These are phyloP conservation scores for Saturnispora galanensis DNA, from an alignment of 805 yeast genomes.

Conservation along the genomic window DNA sequence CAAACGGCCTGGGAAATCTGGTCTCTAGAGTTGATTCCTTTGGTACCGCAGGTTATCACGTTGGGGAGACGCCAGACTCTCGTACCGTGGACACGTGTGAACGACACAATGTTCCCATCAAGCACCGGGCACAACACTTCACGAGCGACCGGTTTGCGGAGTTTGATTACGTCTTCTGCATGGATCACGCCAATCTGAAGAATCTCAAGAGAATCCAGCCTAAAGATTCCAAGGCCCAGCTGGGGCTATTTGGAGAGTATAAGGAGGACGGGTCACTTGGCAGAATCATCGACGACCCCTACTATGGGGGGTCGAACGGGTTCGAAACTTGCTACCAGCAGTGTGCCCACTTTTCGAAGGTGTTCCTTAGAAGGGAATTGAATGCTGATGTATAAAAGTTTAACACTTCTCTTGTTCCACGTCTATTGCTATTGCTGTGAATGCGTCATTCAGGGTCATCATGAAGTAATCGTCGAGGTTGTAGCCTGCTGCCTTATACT, in stretches of 20 bases:
- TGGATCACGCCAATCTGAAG: constrained; percentile 54
- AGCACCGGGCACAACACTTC: constrained; percentile 69
- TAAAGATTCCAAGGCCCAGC: constrained; percentile 34
- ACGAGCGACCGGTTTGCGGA: constrained; percentile 37
- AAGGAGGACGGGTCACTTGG: constrained; percentile 40
- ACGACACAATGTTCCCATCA: constrained; percentile 61
- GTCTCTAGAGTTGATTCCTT: constrained; percentile 67
- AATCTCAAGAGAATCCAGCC: constrained; percentile 48
- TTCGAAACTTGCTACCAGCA: constrained; percentile 75
- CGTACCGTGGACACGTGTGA: constrained; percentile 62
- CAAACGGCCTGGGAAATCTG: constrained; percentile 33
- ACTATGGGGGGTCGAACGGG: constrained; percentile 80
- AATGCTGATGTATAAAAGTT: neutral
- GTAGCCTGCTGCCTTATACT: constrained; percentile 81
- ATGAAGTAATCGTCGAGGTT: constrained; percentile 57
- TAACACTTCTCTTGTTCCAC: constrained; percentile 46
- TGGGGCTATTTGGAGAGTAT: constrained; percentile 77
- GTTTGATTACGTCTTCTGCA: constrained; percentile 62
- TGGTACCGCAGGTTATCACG: constrained; percentile 81
- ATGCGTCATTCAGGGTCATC: constrained; percentile 78
- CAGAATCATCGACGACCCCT: constrained; percentile 76
- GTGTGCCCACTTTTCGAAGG: constrained; percentile 62
- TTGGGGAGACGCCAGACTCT: constrained; percentile 73
- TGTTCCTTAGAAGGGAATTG: constrained; percentile 47
- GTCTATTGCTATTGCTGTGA: constrained; percentile 78